Base-by-base conservation (phyloP, 2,329 filamentous ascomycete genomes). In the Karstenula rhodostoma region DNA sequence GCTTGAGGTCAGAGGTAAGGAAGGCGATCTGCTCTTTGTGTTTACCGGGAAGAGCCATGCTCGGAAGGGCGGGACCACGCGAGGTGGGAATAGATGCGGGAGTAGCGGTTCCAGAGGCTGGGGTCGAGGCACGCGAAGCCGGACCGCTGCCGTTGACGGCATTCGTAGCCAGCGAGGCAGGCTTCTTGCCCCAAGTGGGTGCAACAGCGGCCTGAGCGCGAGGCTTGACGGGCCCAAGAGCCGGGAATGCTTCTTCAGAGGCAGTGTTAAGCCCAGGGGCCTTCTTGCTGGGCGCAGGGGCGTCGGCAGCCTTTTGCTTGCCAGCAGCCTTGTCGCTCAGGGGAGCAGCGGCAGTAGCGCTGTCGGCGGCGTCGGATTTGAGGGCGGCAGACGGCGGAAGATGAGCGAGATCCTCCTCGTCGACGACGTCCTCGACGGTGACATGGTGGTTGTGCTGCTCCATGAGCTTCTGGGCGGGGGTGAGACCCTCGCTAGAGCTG, bases 211-310 rank as follows among this genome's bases (percentile, higher is more conserved):
- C 84, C 64, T 85, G 79, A 19, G 80, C 79, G 65, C 81, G 80
- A 35, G 88, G 82, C 79, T 93, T 94, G 56, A 88, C 83, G 64
- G 87, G 85, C 56, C 94, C 94, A 49, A 99, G 87, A 69, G 94
- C 89, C n/a, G 95, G 95, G 85, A 99, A 99, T 61, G 92, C 83
- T 79, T 98, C 94, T 74, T 96, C 91, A 19, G 92, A 96, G 73
- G 92, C 86, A 22, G 92, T 94, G 78, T 98, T 92, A 63, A 97
- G 82, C 55, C 84, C 64, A 32, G 42, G 3, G 12, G 71, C 67
- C 47, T 74, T 70, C 54, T 77, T 78, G 33, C 79, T 63, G 7
- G 73, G 61, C 46, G 76, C 67, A 47, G 73, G 75, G 1, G 81
- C 76, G 35, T 83, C 78, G 58, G 86, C 82, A 37, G 83, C 83